Base-by-base conservation (phyloP, 2,329 filamentous ascomycete genomes). In the Talaromyces funiculosus region DNA sequence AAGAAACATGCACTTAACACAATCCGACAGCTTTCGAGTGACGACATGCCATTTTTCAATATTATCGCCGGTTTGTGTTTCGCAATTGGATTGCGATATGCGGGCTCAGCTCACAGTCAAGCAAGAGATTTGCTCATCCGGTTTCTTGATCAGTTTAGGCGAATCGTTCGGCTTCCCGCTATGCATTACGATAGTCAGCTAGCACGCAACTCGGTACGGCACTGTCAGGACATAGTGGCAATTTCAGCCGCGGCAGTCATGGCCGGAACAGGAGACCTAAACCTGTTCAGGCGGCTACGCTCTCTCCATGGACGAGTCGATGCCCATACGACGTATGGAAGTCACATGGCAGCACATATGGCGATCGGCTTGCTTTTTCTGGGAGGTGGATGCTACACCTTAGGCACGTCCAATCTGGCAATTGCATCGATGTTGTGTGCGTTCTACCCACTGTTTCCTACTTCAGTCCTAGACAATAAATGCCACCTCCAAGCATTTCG, bases 401-500 rank as follows among this genome's bases (percentile, higher is more conserved):
- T 99, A 69, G 89, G 90, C 59, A 95, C 90, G 4, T 93, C 89
- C 38, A 88, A 97, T 70, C 80, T 95, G 58, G 92, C 93, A 9
- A 86, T 96, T 53, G 93, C 91, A 1, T 86, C 90, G 12, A 81
- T 99, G 6, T 84, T 99, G 7, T 88, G 94, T 45, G 89, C 94
- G 1, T 96, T 99, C 73, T 99, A 99, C 70, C 94, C 94, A 0
- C 82, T 97, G 20, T 97, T 96, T 72, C 94, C 94, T 0, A 88
- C 85, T 9, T 88, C 86, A 31, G 90, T 97, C 1, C 89, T 96
- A 68, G 94, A 99, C 76, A 97, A 97, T 71, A 89, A 90, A 65
- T 92, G 91, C 10, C 94, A 99, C 69, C 82, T 99, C 5, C 94
- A 99, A 77, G 94, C 95, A 3, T 94, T 99, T 78, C 86, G 95